phyloP scores from a whole-genome alignment of 257 asterid genomes.

The Solanum lycopersicoides region DNA sequence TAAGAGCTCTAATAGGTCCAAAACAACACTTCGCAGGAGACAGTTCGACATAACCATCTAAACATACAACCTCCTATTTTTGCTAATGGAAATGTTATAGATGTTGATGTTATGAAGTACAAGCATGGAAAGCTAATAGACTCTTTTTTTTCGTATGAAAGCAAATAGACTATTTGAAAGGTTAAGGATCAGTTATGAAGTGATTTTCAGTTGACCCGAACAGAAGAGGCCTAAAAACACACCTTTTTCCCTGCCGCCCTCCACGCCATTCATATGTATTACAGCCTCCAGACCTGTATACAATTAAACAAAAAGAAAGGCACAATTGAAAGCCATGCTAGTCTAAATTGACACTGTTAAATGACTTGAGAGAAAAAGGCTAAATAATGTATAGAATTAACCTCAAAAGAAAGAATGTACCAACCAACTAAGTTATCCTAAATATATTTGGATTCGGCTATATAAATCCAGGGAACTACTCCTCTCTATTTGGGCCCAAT shows the following conservation, averaged over 20 bases:
- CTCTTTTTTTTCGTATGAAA: neutral
- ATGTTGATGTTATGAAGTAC: neutral
- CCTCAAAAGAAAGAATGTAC: neutral
- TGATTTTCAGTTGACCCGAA: neutral
- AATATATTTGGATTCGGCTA: neutral
- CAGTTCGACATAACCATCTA: neutral
- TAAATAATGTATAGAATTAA: neutral
- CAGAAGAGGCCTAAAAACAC: neutral
- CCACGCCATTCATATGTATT: slow-evolving; percentile 62
- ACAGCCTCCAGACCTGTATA: slow-evolving; percentile 11
- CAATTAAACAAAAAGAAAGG: neutral
- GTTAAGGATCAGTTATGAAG: neutral
- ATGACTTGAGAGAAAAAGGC: neutral
- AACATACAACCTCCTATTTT: neutral
- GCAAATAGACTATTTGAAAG: neutral
- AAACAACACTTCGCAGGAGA: neutral
- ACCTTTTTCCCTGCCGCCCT: slow-evolving; percentile 61
- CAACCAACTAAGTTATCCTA: neutral
- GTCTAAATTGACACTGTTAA: neutral
- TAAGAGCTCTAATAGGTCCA: neutral
- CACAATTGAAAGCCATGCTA: no score
- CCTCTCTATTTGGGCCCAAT: neutral
- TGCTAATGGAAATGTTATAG: neutral
- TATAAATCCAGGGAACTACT: neutral
- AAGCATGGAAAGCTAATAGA: neutral